These are phyloP conservation scores for Suillus fuscotomentosus DNA, from an alignment of 768 basidiomycete species.

Conservation along the genomic window DNA sequence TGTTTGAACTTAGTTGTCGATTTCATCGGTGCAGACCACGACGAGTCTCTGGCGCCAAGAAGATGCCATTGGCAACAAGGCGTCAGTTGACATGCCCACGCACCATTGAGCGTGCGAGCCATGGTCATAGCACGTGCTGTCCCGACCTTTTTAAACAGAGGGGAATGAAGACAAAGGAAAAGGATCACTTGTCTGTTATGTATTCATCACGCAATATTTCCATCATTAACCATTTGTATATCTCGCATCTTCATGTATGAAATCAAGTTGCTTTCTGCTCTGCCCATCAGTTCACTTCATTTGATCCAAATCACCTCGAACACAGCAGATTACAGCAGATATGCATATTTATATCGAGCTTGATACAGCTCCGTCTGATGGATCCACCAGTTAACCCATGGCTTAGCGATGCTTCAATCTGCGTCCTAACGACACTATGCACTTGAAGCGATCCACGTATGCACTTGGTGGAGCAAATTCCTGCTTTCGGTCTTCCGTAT, in stretches of 20 bases:
- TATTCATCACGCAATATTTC: background rate
- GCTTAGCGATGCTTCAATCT: background rate
- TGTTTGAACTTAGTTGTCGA: constrained; percentile 6
- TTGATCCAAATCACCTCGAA: background rate
- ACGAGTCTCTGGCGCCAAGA: constrained; percentile 92
- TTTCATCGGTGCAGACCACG: constrained; percentile 57
- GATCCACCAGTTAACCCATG: background rate
- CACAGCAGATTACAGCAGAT: background rate
- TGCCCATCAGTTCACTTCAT: background rate
- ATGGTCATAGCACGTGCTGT: background rate
- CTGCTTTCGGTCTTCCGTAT: background rate
- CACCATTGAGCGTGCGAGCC: background rate
- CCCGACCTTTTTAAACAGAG: background rate
- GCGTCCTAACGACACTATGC: background rate
- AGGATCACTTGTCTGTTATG: background rate
- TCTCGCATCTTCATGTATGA: background rate
- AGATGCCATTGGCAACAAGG: constrained; percentile 74
- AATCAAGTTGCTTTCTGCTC: background rate
- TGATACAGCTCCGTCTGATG: background rate
- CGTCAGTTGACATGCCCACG: constrained; percentile 84
- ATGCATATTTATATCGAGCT: background rate
- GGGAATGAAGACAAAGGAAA: background rate
- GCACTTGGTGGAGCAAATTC: background rate
- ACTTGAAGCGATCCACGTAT: background rate
- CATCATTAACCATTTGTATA: background rate